Evolutionary conservation across 768 basidiomycete genomes (phyloP), one percentile per base, ranked within the genome.

Genomic region (Floccularia luteovirens): DNA sequence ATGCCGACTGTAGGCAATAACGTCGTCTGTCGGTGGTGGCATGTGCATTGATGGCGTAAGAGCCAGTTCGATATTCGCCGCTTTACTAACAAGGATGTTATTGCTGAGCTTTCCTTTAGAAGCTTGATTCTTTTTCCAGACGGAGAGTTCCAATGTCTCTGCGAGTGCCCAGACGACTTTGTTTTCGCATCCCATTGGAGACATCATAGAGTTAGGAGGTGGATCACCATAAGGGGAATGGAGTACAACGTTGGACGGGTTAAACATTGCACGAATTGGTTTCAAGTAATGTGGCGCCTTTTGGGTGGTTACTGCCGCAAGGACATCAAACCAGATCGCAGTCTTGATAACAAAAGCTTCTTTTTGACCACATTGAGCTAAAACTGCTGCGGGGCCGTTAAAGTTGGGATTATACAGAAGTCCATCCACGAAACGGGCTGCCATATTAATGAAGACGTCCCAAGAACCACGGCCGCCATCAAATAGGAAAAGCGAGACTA

Each of bases 151-250:
- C 8, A 81, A 75, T 25, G 75, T 82, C 62, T 88, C 78, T 3
- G 89, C 83, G 31, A 90, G 67, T 20, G 83, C 85, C 69, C 83
- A 81, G 35, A 90, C 76, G 39, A 85, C 76, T 44, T 67, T 62
- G 60, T 89, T 87, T 50, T 84, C 80, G 66, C 88, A 89, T 14
- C 88, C 88, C 86, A 91, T 90, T 4, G 86, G 72, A 31, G 71
- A 67, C 61, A 87, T 67, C 88, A 90, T 90, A n/a, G 77, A 78
- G 41, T 75, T 67, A 51, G 70, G 63, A 31, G 61, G 32, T 6
- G 7, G 6, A 7, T 8, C 49, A 36, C 38, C 40, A 14, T 39
- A 24, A 14, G 55, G 51, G 24, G 63, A 62, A 17, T 56, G 51
- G 36, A 75, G 56, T 45, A 62, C 68, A 33, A 66, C 69, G 22